These are phyloP conservation scores for Pleurotus ostreatus DNA, from an alignment of 768 basidiomycete genomes.

Conservation along the genomic window DNA sequence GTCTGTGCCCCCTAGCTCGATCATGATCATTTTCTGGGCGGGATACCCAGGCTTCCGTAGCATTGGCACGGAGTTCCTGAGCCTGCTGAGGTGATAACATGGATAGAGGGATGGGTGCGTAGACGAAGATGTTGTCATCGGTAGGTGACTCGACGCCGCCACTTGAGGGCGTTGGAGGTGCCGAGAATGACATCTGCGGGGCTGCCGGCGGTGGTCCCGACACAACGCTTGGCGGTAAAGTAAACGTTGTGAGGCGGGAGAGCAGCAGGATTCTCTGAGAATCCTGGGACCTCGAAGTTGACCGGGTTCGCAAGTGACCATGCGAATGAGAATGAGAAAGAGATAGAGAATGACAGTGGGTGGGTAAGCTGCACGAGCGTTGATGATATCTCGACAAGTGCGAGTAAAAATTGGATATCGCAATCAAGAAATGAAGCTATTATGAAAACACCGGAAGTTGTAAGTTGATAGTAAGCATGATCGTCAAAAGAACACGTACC, in stretches of 20 bases:
- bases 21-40: slow-evolving; percentile 20
- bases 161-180: slow-evolving; percentile 12
- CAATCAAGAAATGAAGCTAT: slow-evolving; percentile 74
- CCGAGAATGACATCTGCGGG: not conserved
- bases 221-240: not conserved
- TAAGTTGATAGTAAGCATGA: not conserved
- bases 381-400: slow-evolving; percentile 43
- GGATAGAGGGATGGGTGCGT: slow-evolving; percentile 63
- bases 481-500: slow-evolving; percentile 36
- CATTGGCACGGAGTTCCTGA: slow-evolving; percentile 43
- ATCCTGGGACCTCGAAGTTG: slow-evolving; percentile 14
- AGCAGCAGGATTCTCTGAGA: slow-evolving; percentile 62
- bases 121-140: slow-evolving; percentile 43
- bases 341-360: slow-evolving; percentile 16
- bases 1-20: slow-evolving; percentile 17
- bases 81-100: slow-evolving; percentile 52
- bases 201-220: not conserved
- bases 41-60: slow-evolving; percentile 69
- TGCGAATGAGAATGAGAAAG: slow-evolving; percentile 15
- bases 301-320: slow-evolving; percentile 7
- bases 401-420: slow-evolving; percentile 63
- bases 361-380: slow-evolving; percentile 16
- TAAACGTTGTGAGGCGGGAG: slow-evolving; percentile 24
- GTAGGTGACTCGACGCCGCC: slow-evolving; percentile 8
- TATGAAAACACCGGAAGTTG: slow-evolving; percentile 5